Evolutionary conservation across 2,329 filamentous ascomycete species (phyloP), one percentile per base, ranked within the genome.

Genomic region (Ascochyta koolunga): DNA sequence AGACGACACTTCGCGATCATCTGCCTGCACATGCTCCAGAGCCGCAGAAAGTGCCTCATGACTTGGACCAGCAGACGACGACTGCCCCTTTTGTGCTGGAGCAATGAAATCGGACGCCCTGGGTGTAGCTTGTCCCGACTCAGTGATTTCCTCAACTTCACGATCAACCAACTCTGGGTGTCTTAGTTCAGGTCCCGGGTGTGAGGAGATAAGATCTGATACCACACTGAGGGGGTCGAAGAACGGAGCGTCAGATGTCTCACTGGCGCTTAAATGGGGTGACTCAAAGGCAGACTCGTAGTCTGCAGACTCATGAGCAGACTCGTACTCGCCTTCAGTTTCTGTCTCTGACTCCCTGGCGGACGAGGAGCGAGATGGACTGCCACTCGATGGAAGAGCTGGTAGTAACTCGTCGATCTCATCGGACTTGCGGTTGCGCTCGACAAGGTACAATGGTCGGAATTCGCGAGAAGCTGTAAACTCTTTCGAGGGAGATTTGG

Each of bases 371-470:
- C 50, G 52, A 3, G 68, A 71, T 1, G 78, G 74, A 3, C 76
- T 74, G 13, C 75, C 74, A 59, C 79, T 81, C 0, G 76, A 75
- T 11, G 79, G 81, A 13, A 86, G 74, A 24, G 80, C 81, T 6
- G 85, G 83, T 2, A 86, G 71, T 3, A 77, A 66, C 36, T 80
- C 74, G 5, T 67, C 65, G 13, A 69, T 48, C 31, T 72, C 70
- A 19, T 64, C 57, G 18, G 67, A 61, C 49, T 75, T 74, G 19
- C 71, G 61, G 38, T 73, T 84, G 25, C 80, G 86, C 72, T 96
- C 90, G 6, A 96, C 85, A 19, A 96, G 86, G 74, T 90, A 93
- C 8, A 97, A 78, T 0, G 93, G 93, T 62, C 89, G 87, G 66
- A 93, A 88, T 68, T 95, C 91, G 16, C 81, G 82, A 59, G 76